Evolutionary conservation across 148 eudicot species (phyloP), one percentile per base, ranked within the genome.

Genomic region (Vaccinium darrowii): DNA sequence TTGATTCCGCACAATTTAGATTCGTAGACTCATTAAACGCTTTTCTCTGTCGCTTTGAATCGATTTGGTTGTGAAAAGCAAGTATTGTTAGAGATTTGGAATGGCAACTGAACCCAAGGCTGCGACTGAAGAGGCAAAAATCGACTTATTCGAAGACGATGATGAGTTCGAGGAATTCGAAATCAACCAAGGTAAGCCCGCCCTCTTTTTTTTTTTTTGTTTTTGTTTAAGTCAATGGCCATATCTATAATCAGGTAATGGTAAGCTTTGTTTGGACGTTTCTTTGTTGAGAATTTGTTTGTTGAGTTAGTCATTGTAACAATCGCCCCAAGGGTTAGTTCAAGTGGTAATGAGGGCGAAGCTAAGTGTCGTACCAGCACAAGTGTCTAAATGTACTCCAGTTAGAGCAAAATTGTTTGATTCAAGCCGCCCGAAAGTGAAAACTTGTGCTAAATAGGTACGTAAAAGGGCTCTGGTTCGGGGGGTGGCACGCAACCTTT

Each of bases 131-230:
- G 98, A 91, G 74, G 90, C 91, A 0, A 94, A 93, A 87, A 92
- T 91, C 84, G 98, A 94, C 86, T 88, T 94, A 23, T 94, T 94
- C 69, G 98, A 94, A 85, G 94, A 94, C 78, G 98, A 94, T 85
- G 98, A 94, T 84, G 95, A 94, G 84, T 94, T 94, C 71, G 94
- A 92, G 77, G 95, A 94, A 83, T 94, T 94, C 71, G 94, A 92
- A 81, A 91, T 94, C 67, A 92, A 88, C 88, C 88, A 86, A 87
- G 95, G 94, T 94, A 85, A 76, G 53, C 8, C 39, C 3, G 30
- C 30, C 0, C 8, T n/a, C 8, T 62, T 76, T 49, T n/a, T n/a
- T n/a, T n/a, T n/a, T n/a, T n/a, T n/a, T n/a, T n/a, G n/a, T n/a
- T n/a, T 50, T 56, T 3, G 8, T 81, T 62, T 69, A 50, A 39